Base-by-base conservation (phyloP, 2,329 filamentous ascomycete species). In the Elsinoe batatas region DNA sequence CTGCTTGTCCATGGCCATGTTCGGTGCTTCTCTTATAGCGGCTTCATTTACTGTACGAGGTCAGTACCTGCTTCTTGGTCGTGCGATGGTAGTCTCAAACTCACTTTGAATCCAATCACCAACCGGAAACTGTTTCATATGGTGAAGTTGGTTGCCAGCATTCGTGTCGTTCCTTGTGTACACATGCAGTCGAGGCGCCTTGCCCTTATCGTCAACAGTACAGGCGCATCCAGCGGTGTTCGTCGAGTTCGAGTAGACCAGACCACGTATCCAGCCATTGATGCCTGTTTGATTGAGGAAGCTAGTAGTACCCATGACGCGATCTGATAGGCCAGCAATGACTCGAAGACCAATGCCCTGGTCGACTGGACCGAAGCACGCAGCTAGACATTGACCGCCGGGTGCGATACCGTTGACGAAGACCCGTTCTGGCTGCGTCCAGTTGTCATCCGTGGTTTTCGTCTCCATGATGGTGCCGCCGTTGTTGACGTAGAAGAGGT, bases 401-500 rank as follows among this genome's bases (percentile, higher is more conserved):
- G 51, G 37, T 10, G 26, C 36, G 5, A 42, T 40, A n/a, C 26
- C 26, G 13, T 20, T 54, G 18, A 22, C 37, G 37, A 20, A 33
- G 5, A 54, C 20, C 1, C 17, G 26, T 17, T 40, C 36, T 8
- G 51, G 36, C 5, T 12, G 12, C 6, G 35, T 43, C 51, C 51
- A 54, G 2, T n/a, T 43, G 18, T 17, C 26, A 3, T 10, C 26
- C 2, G 51, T 44, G 17, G 18, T 32, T 11, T 54, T 54, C 7
- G 35, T 54, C 26, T 38, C 38, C 26, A 33, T 38, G 18, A 54
- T 26, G 2, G 15, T 38, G 20, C 38, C 38, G 10, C 18, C 20
- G 18, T 38, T 54, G 8, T 30, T 17, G 12, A 54, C 51, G 22
- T 54, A 54, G 51, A 54, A 54, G 4, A 54, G 13, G 17, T 40